phyloP scores from a whole-genome alignment of 1,139 yeast species.

The Candida glucosophila region DNA sequence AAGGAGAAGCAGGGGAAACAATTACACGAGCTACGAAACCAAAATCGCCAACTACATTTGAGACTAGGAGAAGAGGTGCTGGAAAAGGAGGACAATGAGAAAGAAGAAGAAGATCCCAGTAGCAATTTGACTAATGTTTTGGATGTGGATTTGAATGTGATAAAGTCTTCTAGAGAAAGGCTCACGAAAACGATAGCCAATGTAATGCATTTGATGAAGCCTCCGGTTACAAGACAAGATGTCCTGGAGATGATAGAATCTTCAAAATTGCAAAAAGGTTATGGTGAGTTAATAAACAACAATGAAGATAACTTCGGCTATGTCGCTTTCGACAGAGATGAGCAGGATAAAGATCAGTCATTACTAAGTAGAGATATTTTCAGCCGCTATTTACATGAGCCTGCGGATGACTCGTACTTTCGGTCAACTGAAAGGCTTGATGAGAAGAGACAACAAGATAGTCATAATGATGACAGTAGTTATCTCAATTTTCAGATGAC shows the following conservation, averaged over 20 bases:
- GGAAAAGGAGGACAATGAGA: constrained; percentile 2
- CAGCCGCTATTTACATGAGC: constrained; percentile 5
- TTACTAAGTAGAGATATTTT: constrained; percentile 3
- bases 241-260: constrained; percentile 15
- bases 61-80: constrained; percentile 1
- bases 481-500: no score
- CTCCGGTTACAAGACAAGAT: constrained; percentile 20
- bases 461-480: no score
- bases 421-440: not conserved
- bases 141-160: constrained; percentile 30
- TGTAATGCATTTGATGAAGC: constrained; percentile 29
- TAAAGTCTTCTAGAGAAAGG: constrained; percentile 31
- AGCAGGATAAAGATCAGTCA: constrained; percentile 1
- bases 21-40: constrained; percentile 22
- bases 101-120: constrained; percentile 1
- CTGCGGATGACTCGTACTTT: constrained; percentile 1
- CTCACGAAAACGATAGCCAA: constrained; percentile 36
- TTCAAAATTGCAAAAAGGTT: constrained; percentile 6
- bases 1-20: constrained; percentile 26
- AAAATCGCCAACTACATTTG: constrained; percentile 8
- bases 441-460: not conserved
- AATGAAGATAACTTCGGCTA: constrained; percentile 8
- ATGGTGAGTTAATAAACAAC: constrained; percentile 12
- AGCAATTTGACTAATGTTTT: constrained; percentile 7
- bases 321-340: constrained; percentile 5